Conservation (phyloP, 495 filamentous ascomycete species). For the Aspergillus ellipticus region DNA sequence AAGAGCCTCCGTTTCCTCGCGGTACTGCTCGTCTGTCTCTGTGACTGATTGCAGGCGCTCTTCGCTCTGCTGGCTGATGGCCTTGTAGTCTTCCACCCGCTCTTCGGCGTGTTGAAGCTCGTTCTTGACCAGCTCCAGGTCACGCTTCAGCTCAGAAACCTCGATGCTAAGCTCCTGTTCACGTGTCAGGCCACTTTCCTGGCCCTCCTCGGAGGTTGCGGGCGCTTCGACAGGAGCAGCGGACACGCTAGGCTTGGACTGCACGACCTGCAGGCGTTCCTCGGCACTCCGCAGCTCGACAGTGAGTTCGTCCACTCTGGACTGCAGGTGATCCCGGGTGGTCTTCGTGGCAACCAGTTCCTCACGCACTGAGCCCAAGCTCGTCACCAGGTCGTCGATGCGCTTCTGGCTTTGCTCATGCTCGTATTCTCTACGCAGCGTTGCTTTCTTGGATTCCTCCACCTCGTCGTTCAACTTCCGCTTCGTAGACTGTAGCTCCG, state of each 20-base stretch:
- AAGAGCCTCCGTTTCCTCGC: constrained; percentile 72
- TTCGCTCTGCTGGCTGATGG: constrained; percentile 84
- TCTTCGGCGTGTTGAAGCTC: constrained; percentile 76
- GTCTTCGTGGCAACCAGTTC: constrained; percentile 81
- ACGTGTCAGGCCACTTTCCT: constrained; percentile 56
- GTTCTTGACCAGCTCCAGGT: constrained; percentile 67
- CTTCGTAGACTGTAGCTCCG: constrained; percentile 72
- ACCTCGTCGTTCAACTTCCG: constrained; percentile 78
- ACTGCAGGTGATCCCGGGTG: constrained; percentile 79
- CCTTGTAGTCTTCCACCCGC: constrained; percentile 81
- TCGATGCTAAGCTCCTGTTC: constrained; percentile 84
- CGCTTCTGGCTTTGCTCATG: constrained; percentile 77
- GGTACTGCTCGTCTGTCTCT: constrained; percentile 79
- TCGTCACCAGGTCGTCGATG: constrained; percentile 84
- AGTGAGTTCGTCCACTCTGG: constrained; percentile 79
- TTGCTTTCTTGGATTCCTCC: constrained; percentile 74
- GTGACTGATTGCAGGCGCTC: constrained; percentile 78
- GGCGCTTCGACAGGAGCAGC: constrained; percentile 33
- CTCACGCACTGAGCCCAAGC: constrained; percentile 71
- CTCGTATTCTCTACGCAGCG: constrained; percentile 83
- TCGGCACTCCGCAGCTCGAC: constrained; percentile 85
- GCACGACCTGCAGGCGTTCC: constrained; percentile 75
- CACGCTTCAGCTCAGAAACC: constrained; percentile 76
- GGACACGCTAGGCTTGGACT: constrained; percentile 62
- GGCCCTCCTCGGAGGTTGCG: constrained; percentile 33